A percentile compares a stretch with the other conserved stretches of the same genome.
Conservation (phyloP, 2,329 filamentous ascomycete species). For the Trichoderma sp. region DNA sequence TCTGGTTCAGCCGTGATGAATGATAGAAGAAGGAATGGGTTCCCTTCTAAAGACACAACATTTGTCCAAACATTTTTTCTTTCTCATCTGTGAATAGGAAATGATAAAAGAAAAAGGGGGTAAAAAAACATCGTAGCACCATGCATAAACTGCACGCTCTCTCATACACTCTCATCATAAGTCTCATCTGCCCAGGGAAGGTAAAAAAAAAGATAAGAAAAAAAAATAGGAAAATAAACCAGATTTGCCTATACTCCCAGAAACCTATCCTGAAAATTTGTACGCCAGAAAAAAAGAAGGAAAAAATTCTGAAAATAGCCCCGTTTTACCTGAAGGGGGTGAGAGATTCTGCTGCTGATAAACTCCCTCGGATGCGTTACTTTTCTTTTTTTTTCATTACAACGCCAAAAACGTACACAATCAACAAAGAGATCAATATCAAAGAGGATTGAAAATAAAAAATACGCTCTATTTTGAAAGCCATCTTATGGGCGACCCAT, state of each 20-base stretch:
- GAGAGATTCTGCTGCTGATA: not conserved
- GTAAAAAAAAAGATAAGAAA: no score
- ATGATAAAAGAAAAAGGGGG: not conserved
- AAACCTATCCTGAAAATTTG: not conserved
- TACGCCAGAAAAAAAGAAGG: not conserved
- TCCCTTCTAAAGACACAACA: not conserved
- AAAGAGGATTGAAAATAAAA: not conserved
- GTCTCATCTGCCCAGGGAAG: not conserved
- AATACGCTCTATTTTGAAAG: not conserved
- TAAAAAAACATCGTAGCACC: not conserved
- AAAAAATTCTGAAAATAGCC: not conserved
- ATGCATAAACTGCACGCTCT: not conserved
- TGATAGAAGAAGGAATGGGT: not conserved
- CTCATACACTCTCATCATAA: not conserved
- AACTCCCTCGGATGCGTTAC: not conserved
- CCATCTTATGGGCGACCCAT: conserved; percentile 28
- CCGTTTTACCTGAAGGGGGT: not conserved
- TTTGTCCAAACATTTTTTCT: not conserved
- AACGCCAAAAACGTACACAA: not conserved
- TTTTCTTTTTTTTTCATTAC: not conserved
- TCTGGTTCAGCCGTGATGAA: not conserved
- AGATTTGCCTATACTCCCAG: not conserved
- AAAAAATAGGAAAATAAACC: not conserved
- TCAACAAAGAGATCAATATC: not conserved
- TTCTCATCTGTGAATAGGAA: not conserved